Evolutionary conservation across 148 eudicot species (phyloP).

Genomic region (Rhododendron griersonianum): DNA sequence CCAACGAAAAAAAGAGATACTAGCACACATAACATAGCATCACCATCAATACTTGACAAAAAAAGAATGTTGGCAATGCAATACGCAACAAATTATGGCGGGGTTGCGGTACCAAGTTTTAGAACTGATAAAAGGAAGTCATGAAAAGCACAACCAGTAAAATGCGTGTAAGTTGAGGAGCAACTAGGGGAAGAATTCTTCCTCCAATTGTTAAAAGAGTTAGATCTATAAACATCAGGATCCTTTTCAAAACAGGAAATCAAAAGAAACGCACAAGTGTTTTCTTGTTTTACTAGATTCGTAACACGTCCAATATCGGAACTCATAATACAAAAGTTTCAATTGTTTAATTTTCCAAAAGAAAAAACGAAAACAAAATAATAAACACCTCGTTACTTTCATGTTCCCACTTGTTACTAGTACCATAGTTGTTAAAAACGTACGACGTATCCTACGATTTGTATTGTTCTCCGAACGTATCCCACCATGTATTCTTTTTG

Average conservation of each 20-base stretch:
- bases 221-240: neutral
- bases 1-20: neutral
- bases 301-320: no score
- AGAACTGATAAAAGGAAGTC: neutral
- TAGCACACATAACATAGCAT: neutral
- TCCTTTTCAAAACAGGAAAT: constrained; percentile 1
- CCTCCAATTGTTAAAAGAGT: neutral
- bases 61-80: neutral
- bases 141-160: neutral
- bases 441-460: no score
- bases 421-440: no score
- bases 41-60: neutral
- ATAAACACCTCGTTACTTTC: neutral
- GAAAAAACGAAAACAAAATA: neutral
- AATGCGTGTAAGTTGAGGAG: neutral
- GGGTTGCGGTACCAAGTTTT: neutral
- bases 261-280: neutral
- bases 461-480: no score
- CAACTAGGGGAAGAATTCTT: neutral
- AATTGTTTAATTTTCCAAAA: neutral
- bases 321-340: neutral
- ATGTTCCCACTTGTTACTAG: neutral
- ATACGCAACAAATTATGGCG: neutral
- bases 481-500: no score
- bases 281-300: neutral